These are phyloP conservation scores for Xylaria arbuscula DNA, from an alignment of 2,329 filamentous ascomycete species.

Conservation along the genomic window DNA sequence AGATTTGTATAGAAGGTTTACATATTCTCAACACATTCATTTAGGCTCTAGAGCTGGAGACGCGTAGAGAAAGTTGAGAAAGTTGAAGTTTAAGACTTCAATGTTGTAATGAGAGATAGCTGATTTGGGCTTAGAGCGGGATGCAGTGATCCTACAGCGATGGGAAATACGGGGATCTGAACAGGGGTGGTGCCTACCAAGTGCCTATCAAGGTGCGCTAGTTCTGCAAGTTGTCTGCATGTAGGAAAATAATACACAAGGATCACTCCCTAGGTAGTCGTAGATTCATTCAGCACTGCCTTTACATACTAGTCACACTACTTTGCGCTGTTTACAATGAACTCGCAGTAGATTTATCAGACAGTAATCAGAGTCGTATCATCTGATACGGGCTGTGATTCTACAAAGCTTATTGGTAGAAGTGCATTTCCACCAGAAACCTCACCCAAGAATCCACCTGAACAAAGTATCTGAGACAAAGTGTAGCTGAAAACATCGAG, in stretches of 20 bases:
- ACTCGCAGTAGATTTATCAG: no score
- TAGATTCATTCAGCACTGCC: neutral
- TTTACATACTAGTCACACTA: neutral
- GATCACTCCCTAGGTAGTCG: neutral
- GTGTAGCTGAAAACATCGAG: neutral
- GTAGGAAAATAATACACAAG: neutral
- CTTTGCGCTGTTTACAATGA: neutral
- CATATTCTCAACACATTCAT: no score
- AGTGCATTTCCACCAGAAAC: neutral
- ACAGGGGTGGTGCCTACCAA: neutral
- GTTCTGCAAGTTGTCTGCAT: constrained; percentile 2
- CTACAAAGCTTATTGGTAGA: neutral
- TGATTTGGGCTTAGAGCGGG: constrained; percentile 3
- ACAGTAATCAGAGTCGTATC: no score
- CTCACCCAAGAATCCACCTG: neutral
- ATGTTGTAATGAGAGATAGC: constrained; percentile 1
- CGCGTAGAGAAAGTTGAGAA: neutral
- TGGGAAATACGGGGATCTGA: neutral
- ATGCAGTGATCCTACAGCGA: constrained; percentile 14
- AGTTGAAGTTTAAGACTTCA: neutral
- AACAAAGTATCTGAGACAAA: neutral
- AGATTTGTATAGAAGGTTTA: no score
- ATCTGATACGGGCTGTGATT: neutral
- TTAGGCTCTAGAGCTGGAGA: neutral
- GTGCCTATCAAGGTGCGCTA: neutral